phyloP scores from a whole-genome alignment of 352 stramenopile genomes.

The Globisporangium radiosum region DNA sequence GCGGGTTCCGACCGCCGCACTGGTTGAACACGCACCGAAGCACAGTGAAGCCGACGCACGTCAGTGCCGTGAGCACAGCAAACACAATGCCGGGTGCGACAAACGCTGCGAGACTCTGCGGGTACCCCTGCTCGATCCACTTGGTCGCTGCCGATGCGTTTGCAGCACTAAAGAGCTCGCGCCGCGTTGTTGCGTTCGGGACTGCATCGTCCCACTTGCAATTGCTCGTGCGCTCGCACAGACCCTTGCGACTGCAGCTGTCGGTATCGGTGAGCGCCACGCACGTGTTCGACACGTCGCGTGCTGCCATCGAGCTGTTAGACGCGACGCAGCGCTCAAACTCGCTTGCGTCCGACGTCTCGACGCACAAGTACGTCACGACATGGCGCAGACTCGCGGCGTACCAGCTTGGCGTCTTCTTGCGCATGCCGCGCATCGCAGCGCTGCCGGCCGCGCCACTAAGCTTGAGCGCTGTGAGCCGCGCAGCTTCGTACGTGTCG shows the following conservation, averaged over 20 bases:
- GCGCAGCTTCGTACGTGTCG: conserved; percentile 63
- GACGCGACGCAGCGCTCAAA: conserved; percentile 53
- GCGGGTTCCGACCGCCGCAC: conserved; percentile 65
- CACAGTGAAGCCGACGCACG: conserved; percentile 54
- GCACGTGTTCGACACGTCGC: conserved; percentile 45
- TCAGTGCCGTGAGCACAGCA: conserved; percentile 49
- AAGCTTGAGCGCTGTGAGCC: conserved; percentile 60
- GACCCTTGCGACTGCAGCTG: conserved; percentile 47
- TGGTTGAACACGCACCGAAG: conserved; percentile 77
- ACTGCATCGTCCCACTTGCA: conserved; percentile 78
- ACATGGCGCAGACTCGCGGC: conserved; percentile 54
- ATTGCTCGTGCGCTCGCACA: conserved; percentile 70
- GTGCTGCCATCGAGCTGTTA: conserved; percentile 39
- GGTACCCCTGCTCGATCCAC: conserved; percentile 67
- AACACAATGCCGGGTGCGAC: conserved; percentile 69
- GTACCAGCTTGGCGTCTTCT: conserved; percentile 66
- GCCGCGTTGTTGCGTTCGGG: conserved; percentile 24
- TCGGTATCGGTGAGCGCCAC: conserved; percentile 38
- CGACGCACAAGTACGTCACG: conserved; percentile 64
- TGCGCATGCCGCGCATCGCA: conserved; percentile 63
- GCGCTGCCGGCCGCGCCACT: conserved; percentile 48
- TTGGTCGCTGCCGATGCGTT: conserved; percentile 48
- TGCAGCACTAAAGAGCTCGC: conserved; percentile 45
- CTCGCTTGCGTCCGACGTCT: conserved; percentile 34
- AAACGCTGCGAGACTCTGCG: conserved; percentile 58